Evolutionary conservation across 179 eudicot genomes (phyloP), one percentile per base, ranked within the genome.

Genomic region (Spinacia oleracea): DNA sequence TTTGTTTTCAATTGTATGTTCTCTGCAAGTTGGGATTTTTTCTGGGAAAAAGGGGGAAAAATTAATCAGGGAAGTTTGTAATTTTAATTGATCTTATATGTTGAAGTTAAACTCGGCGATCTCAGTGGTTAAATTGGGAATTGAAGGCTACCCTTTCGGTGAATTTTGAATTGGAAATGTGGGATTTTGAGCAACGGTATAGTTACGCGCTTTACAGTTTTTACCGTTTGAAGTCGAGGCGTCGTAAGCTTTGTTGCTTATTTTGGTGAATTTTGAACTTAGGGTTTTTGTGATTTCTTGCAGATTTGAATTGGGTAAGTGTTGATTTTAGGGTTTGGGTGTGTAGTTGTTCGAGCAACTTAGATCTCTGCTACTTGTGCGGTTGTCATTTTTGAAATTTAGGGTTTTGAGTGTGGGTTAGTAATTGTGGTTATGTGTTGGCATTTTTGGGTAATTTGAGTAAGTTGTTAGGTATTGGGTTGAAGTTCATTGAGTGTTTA

Each of bases 191-290:
- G 83, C 83, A 83, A 80, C 79, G 79, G 79, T 77, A 78, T 68
- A 73, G 78, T 77, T 81, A 40, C 73, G 77, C 77, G 78, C 80
- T 86, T 59, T 76, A 53, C 76, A 78, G 81, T 75, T 81, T 76
- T 83, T 81, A 86, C 80, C 77, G 87, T 84, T 86, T 86, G 85
- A 79, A 86, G 85, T 75, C 72, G 79, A 78, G 80, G 84, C 80
- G 81, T 71, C 68, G 80, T 43, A 76, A 73, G 82, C n/a, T 74
- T 55, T 75, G 45, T 81, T 81, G 77, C 78, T 53, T 74, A 78
- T 34, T 79, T 71, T 79, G 78, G 78, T 81, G 81, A 67, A 63
- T 71, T 38, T 81, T 70, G 59, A 66, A 55, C 56, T 74, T 81
- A 55, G 63, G 82, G 84, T 68, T 78, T 38, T 82, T 82, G 69